Percentiles rank a stretch among this genome's conserved stretches.
Evolutionary conservation across 176 grass and related monocot genomes (phyloP).

Genomic region (Typha latifolia): DNA sequence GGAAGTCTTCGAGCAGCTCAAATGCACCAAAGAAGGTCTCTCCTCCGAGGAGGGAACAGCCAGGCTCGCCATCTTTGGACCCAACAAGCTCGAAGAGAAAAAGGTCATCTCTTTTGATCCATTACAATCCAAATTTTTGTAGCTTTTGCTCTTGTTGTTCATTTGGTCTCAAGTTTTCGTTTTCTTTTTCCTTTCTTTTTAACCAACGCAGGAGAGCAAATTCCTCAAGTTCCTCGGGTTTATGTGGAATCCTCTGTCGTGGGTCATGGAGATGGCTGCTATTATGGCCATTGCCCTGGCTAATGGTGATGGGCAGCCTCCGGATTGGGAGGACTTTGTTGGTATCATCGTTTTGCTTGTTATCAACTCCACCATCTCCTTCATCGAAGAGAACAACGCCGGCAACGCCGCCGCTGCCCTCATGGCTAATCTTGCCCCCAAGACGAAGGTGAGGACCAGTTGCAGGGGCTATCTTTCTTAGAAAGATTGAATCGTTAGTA

Average conservation of each 20-base stretch:
- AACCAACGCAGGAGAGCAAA: slow-evolving; percentile 57
- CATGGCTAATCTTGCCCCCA: slow-evolving; percentile 96
- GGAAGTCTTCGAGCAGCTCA: slow-evolving; percentile 98
- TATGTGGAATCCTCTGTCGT: slow-evolving; percentile 98
- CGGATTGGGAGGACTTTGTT: slow-evolving; percentile 94
- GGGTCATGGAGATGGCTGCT: slow-evolving; percentile 99
- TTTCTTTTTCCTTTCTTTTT: neutral
- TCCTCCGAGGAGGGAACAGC: slow-evolving; percentile 46
- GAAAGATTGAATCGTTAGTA: neutral
- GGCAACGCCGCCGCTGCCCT: slow-evolving; percentile 91
- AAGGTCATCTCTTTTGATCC: slow-evolving; percentile 25
- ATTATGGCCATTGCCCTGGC: slow-evolving; percentile 98
- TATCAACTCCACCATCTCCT: slow-evolving; percentile 99
- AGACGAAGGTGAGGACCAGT: slow-evolving; percentile 61
- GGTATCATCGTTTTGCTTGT: slow-evolving; percentile 81
- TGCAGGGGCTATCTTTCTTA: neutral
- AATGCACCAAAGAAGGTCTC: slow-evolving; percentile 83
- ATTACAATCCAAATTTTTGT: neutral
- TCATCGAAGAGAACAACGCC: slow-evolving; percentile 99
- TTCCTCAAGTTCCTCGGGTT: slow-evolving; percentile 90
- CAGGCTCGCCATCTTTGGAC: slow-evolving; percentile 70
- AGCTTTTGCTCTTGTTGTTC: neutral
- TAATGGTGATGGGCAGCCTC: slow-evolving; percentile 71
- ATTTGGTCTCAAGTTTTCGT: neutral
- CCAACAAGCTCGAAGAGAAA: slow-evolving; percentile 99